A percentile compares a stretch with the other conserved stretches of the same genome.
These are phyloP conservation scores for Lachancea lanzarotensis DNA, from an alignment of 805 yeast species.

Conservation along the genomic window DNA sequence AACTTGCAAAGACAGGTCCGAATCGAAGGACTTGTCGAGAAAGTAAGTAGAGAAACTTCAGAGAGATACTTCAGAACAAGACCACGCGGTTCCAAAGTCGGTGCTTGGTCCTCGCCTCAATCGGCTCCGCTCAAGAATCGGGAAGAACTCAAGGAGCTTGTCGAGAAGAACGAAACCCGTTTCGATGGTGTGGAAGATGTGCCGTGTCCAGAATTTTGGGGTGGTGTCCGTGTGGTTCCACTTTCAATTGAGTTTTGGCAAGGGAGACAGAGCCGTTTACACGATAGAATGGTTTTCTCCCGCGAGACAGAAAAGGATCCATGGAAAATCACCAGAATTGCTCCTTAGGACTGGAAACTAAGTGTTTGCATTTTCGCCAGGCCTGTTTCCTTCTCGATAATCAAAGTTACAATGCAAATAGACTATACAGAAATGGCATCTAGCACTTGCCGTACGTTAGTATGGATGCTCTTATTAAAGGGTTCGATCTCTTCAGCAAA, in stretches of 20 bases:
- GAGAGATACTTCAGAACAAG: conserved; percentile 76
- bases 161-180: conserved; percentile 43
- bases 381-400: neutral
- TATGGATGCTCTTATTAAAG: conserved; percentile 7
- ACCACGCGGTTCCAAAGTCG: conserved; percentile 88
- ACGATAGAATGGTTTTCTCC: conserved; percentile 75
- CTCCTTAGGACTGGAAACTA: conserved; percentile 44
- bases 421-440: conserved; percentile 2
- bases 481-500: conserved; percentile 6
- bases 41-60: conserved; percentile 64
- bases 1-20: conserved; percentile 86
- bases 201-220: conserved; percentile 94
- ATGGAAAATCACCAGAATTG: conserved; percentile 65
- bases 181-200: conserved; percentile 59
- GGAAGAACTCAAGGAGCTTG: conserved; percentile 53
- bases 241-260: conserved; percentile 96
- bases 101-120: conserved; percentile 97
- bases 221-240: conserved; percentile 85
- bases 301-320: conserved; percentile 44
- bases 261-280: conserved; percentile 83
- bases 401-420: neutral
- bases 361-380: neutral
- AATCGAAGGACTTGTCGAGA: conserved; percentile 79
- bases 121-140: conserved; percentile 52
- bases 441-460: neutral